These are phyloP conservation scores for Hymenoscyphus albidus DNA, from an alignment of 2,329 filamentous ascomycete species.

Conservation along the genomic window DNA sequence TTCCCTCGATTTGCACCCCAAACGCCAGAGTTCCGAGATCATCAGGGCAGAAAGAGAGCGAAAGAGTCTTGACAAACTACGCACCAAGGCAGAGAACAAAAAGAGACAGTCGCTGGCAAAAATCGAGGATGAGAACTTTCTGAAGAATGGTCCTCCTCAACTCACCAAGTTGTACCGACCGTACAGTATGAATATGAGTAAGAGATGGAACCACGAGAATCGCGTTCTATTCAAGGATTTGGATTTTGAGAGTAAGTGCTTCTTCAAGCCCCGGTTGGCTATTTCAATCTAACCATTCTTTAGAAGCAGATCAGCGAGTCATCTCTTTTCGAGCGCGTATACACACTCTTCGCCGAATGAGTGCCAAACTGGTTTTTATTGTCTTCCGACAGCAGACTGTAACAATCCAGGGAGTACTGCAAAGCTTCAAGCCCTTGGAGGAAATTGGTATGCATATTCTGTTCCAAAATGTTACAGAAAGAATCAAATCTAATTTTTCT, in stretches of 20 bases:
- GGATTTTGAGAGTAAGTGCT: conserved; percentile 28
- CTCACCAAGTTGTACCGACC: conserved; percentile 33
- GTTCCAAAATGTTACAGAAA: not conserved
- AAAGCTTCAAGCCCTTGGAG: conserved; percentile 25
- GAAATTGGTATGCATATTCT: conserved; percentile 20
- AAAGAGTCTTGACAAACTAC: conserved; percentile 29
- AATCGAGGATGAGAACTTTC: conserved; percentile 32
- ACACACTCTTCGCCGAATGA: conserved; percentile 77
- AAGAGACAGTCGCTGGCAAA: conserved; percentile 29
- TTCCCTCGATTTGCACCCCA: conserved; percentile 14
- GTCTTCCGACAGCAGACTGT: conserved; percentile 79
- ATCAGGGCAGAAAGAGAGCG: conserved; percentile 23
- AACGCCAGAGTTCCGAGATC: conserved; percentile 26
- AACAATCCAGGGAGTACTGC: conserved; percentile 79
- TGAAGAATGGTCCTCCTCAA: conserved; percentile 28
- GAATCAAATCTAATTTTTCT: not conserved
- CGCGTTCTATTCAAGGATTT: conserved; percentile 33
- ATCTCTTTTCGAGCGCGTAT: conserved; percentile 63
- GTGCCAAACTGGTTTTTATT: conserved; percentile 77
- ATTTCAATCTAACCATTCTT: conserved; percentile 6
- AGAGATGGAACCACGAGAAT: conserved; percentile 30
- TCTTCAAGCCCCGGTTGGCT: not conserved
- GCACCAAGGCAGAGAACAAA: conserved; percentile 27
- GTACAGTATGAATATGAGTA: conserved; percentile 36
- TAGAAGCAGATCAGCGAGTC: conserved; percentile 29